phyloP scores from a whole-genome alignment of 2,329 filamentous ascomycete genomes.

The Trichoderma oligosporum region DNA sequence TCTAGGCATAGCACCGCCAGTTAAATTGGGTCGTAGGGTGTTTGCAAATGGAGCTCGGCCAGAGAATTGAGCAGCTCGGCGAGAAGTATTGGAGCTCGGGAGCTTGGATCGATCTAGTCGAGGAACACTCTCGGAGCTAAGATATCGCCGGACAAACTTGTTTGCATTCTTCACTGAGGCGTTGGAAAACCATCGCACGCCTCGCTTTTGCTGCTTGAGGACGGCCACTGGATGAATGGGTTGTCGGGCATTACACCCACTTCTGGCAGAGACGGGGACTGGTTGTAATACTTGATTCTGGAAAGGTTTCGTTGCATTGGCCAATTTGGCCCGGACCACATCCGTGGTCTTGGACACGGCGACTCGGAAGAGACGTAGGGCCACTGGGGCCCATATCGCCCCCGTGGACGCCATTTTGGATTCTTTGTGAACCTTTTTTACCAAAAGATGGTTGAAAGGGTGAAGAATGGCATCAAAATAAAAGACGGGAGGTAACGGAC shows the following conservation, averaged over 20 bases:
- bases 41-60: slow-evolving; percentile 81
- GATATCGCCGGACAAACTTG: slow-evolving; percentile 48
- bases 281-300: slow-evolving; percentile 44
- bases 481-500: slow-evolving; percentile 1
- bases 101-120: slow-evolving; percentile 48
- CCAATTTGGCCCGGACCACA: slow-evolving; percentile 49
- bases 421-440: slow-evolving; percentile 23
- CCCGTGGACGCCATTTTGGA: slow-evolving; percentile 52
- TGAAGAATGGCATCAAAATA: slow-evolving; percentile 21
- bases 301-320: slow-evolving; percentile 42
- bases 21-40: slow-evolving; percentile 85
- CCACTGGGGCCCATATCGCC: slow-evolving; percentile 53
- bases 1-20: slow-evolving; percentile 77
- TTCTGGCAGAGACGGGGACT: slow-evolving; percentile 39
- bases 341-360: slow-evolving; percentile 50
- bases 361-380: slow-evolving; percentile 52
- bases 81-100: slow-evolving; percentile 47
- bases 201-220: slow-evolving; percentile 46
- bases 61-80: slow-evolving; percentile 58
- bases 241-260: slow-evolving; percentile 41
- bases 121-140: slow-evolving; percentile 40
- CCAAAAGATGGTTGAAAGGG: slow-evolving; percentile 17
- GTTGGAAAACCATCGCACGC: slow-evolving; percentile 48
- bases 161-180: slow-evolving; percentile 41
- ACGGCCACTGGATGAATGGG: slow-evolving; percentile 53